A percentile compares a stretch with the other conserved stretches of the same genome.
phyloP scores from a whole-genome alignment of 805 yeast species.

The Candida manassasensis region DNA sequence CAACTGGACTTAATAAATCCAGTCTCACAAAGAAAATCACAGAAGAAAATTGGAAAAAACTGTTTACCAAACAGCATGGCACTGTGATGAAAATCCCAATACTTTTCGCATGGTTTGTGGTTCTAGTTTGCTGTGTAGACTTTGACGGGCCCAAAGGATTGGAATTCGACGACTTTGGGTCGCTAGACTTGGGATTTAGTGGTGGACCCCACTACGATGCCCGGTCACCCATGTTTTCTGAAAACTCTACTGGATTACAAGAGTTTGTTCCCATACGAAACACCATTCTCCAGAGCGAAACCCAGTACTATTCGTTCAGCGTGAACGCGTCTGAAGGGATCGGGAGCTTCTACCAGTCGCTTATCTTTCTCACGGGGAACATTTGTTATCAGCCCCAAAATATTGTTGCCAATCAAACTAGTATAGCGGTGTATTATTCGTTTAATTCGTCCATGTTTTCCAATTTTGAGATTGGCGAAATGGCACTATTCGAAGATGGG shows the following conservation, averaged over 20 bases:
- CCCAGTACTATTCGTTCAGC: conserved; percentile 39
- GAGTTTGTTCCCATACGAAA: conserved; percentile 36
- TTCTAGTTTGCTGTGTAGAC: neutral
- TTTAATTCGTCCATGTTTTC: conserved; percentile 32
- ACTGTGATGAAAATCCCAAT: too few relatives aligned
- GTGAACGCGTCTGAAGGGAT: conserved; percentile 43
- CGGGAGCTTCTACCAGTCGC: conserved; percentile 42
- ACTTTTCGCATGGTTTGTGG: neutral
- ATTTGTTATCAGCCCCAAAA: conserved; percentile 38
- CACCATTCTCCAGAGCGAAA: conserved; percentile 31
- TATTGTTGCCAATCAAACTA: conserved; percentile 17
- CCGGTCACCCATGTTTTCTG: conserved; percentile 4
- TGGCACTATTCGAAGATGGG: conserved; percentile 29
- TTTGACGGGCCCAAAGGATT: too few relatives aligned
- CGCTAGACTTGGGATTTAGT: too few relatives aligned
- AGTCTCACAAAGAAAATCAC: too few relatives aligned
- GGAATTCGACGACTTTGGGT: too few relatives aligned
- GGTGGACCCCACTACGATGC: too few relatives aligned
- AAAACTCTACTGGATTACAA: conserved; percentile 23
- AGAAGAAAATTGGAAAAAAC: too few relatives aligned
- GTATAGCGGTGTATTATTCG: conserved; percentile 35
- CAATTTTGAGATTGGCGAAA: conserved; percentile 22
- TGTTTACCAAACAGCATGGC: too few relatives aligned
- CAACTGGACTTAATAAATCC: too few relatives aligned
- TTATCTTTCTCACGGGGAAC: conserved; percentile 49